Conservation (phyloP, 2,329 filamentous ascomycete genomes). For the Curvularia sp. region DNA sequence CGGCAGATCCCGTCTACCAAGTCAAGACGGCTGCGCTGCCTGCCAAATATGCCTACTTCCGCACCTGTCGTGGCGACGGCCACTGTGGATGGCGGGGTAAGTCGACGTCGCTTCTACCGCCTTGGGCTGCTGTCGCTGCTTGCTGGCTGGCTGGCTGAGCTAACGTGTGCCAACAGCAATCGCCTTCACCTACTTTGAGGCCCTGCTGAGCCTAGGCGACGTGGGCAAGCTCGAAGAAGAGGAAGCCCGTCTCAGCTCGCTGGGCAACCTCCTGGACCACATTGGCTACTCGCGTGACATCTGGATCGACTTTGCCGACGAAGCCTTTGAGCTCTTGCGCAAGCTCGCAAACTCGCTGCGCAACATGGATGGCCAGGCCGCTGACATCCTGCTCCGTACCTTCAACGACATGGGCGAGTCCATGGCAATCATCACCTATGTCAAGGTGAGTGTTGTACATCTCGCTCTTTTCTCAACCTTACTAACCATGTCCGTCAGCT, state of each 20-base stretch:
- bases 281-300: conserved; percentile 73
- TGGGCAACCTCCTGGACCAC: conserved; percentile 73
- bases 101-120: conserved; percentile 37
- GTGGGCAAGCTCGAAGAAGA: conserved; percentile 72
- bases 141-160: conserved; percentile 4
- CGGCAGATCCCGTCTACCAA: conserved; percentile 83
- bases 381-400: conserved; percentile 63
- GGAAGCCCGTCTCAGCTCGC: conserved; percentile 71
- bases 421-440: conserved; percentile 83
- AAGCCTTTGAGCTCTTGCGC: conserved; percentile 71
- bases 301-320: conserved; percentile 84
- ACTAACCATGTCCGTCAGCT: conserved; percentile 60
- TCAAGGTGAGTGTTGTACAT: conserved; percentile 59
- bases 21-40: conserved; percentile 86
- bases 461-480: background rate
- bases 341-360: conserved; percentile 67
- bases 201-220: conserved; percentile 73
- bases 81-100: conserved; percentile 98
- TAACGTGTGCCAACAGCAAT: conserved; percentile 67
- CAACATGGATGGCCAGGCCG: conserved; percentile 58
- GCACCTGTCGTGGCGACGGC: conserved; percentile 87
- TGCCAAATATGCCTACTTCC: conserved; percentile 84
- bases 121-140: background rate
- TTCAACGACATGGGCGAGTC: conserved; percentile 78
- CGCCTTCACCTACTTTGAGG: conserved; percentile 92